Evolutionary conservation across 345 rosid species (phyloP), one percentile per base, ranked within the genome.

Genomic region (Streptanthus diversifolius): DNA sequence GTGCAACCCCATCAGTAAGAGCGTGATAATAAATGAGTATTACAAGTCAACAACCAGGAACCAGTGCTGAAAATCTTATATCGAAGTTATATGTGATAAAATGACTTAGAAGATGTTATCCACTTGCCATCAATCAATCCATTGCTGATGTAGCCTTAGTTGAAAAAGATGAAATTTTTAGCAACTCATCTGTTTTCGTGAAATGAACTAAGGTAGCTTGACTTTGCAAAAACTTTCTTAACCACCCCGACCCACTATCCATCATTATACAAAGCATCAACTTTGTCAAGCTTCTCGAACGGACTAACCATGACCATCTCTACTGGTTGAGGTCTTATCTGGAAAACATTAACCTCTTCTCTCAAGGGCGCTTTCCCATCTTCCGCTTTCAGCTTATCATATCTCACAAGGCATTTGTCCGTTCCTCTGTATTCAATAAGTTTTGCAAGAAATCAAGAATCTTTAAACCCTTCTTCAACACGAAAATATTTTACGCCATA

Each of bases 221-320:
- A 74, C 70, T 80, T 75, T 8, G 39, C 44, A 30, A 81, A 82
- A 74, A 89, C 84, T 82, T 81, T 86, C 19, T 68, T 53, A 41
- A 93, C 61, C 62, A 81, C 81, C 49, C 97, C 97, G 0, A 86
- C 85, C 96, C 98, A 91, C 98, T 97, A 93, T 29, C 87, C 88
- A 62, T 91, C 98, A 67, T 88, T 88, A 71, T 86, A 85, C 40
- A 78, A 77, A 40, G 97, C 97, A 82, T 93, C 82, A 48, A 93
- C 97, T 82, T 89, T 88, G 39, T 88, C 91, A 70, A 66, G 79
- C 81, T 73, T 55, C 60, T 83, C 70, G 64, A 86, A 91, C 15
- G 77, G 17, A 64, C 64, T 73, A 36, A 81, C 57, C 70, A 83
- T 52, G 36, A 77, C 7, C 29, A 40, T 61, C 51, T 84, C 82